Evolutionary conservation across 495 filamentous ascomycete genomes (phyloP), one percentile per base, ranked within the genome.

Genomic region (Sabuloglossum arenarium): DNA sequence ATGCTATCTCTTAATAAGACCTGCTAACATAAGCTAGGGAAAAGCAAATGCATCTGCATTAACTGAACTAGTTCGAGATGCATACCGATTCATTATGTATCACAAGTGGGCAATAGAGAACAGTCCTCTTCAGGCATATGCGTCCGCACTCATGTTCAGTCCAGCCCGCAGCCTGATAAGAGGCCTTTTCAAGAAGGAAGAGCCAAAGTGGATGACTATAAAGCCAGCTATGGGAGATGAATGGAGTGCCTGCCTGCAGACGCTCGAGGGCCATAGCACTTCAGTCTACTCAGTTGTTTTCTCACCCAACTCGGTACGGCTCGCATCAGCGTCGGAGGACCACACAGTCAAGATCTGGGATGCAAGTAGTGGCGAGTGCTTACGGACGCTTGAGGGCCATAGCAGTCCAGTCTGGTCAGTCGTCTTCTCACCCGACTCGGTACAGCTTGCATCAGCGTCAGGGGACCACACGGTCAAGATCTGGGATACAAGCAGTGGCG

Each of bases 391-490:
- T 52, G 68, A 91, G 27, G 89, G 88, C 14, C 91, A 97, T 63
- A 95, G 58, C 87, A 96, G 65, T 73, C 80, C 46, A 77, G 84
- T 94, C 66, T 95, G 91, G 72, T 88, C 85, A 59, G 79, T 85
- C 3, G 79, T 96, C 61, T 90, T 91, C 1, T 90, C 91, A 0
- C 75, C 88, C 0, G 70, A 85, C 1, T 68, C 82, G 8, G 95
- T 96, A 59, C 67, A 71, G 16, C 73, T 96, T 59, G 91, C 91
- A 0, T 95, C 91, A 0, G 91, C 87, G 1, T 80, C 81, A 2
- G 74, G 90, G 62, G 91, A 98, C 64, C 96, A 95, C 68, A 86
- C 80, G 0, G 94, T 98, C 62, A 81, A 81, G 64, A 66, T 98
- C 14, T 97, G 89, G 89, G 88, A 94, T 65, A 75, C 79, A 5